Evolutionary conservation across 75 land plant genomes (phyloP), one percentile per base, ranked within the genome.

Genomic region (Pseudotsuga menziesii): DNA sequence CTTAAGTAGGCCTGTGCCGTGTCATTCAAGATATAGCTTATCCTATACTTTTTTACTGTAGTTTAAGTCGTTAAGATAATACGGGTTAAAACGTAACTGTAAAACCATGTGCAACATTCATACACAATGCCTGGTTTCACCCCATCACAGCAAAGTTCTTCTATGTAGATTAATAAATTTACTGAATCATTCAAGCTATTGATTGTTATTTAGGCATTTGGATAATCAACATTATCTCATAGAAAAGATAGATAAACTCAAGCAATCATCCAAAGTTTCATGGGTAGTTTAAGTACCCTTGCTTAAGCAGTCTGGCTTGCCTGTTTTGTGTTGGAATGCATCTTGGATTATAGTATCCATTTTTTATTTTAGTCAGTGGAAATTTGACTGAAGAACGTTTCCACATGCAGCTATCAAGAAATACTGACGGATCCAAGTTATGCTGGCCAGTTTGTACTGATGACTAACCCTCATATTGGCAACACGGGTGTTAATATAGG

Each of bases 341-440:
- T 75, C 22, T 60, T 26, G n/a, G 19, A 56, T 26, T 75, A 19
- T 13, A 17, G 57, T 27, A 75, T 73, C n/a, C 17, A 60, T 2
- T 32, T 17, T 35, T 16, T 74, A 20, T 74, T 25, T 77, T 20
- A 27, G 29, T 29, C 32, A 25, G 75, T 36, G 32, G 23, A 76
- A 36, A 71, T 74, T 29, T 67, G 11, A 26, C 14, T 17, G 20
- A 61, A 8, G 61, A 75, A 44, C 13, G 29, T 67, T 69, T 69
- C 13, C 25, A 8, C 20, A 20, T 82, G 80, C 84, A 96, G 98
- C 80, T 96, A 96, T 78, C 98, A 96, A 76, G 98, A 96, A 78
- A 96, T 96, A 75, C 78, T 96, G 44, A 94, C 98, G n/a, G 98
- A 96, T 78, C 98, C 98, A 59, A 96, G 98, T 74, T 96, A 96